Evolutionary conservation across 164 flowering plant genomes (phyloP).

Genomic region (Berberis vulgaris): DNA sequence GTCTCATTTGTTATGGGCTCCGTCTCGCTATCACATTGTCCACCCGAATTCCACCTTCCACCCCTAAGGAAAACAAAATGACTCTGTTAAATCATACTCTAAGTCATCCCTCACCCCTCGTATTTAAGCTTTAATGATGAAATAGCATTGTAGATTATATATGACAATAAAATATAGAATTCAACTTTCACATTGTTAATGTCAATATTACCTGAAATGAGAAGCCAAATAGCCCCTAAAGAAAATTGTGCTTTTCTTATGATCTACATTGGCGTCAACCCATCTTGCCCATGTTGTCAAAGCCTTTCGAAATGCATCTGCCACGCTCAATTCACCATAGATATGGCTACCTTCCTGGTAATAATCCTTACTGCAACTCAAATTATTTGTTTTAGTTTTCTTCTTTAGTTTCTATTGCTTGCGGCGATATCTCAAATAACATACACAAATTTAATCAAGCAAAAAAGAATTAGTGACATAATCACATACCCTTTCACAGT

Average conservation of each 20-base stretch:
- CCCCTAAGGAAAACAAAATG: conserved; percentile 7
- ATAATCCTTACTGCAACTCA: conserved; percentile 35
- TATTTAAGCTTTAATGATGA: too few relatives aligned
- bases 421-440: neutral
- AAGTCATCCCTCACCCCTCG: too few relatives aligned
- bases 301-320: conserved; percentile 41
- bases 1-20: conserved; percentile 13
- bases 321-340: conserved; percentile 35
- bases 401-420: too few relatives aligned
- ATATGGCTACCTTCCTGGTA: conserved; percentile 56
- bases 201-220: conserved; percentile 43
- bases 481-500: conserved; percentile 15
- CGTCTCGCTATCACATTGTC: conserved; percentile 11
- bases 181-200: too few relatives aligned
- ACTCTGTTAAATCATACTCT: too few relatives aligned
- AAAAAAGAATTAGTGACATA: neutral
- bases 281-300: conserved; percentile 65
- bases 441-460: neutral
- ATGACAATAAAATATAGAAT: too few relatives aligned
- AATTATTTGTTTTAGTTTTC: neutral
- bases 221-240: conserved; percentile 52
- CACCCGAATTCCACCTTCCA: conserved; percentile 16
- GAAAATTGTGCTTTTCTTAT: conserved; percentile 32
- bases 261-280: conserved; percentile 40
- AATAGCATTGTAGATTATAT: too few relatives aligned